Conservation (phyloP, 164 flowering plant species). For the Tinospora cordifolia region DNA sequence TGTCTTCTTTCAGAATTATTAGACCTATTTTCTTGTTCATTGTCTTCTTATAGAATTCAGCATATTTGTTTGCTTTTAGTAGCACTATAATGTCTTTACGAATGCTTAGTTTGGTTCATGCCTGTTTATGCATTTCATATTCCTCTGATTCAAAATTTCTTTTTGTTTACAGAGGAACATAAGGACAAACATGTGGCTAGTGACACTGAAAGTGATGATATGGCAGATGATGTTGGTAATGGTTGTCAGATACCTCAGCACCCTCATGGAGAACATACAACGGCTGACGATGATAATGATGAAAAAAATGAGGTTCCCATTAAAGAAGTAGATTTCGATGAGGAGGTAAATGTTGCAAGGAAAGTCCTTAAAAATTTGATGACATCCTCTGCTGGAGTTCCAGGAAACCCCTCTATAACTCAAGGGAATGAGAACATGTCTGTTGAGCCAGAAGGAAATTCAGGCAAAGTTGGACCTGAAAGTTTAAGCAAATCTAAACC, state of each 20-base stretch:
- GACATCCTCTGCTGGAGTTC: conserved; percentile 33
- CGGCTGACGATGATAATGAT: conserved; percentile 23
- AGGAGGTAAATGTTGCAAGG: conserved; percentile 60
- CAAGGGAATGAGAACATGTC: conserved; percentile 17
- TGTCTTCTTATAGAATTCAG: too few species aligned
- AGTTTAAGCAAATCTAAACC: conserved; percentile 24
- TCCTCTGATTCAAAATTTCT: not conserved
- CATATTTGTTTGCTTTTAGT: not conserved
- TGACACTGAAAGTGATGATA: conserved; percentile 43
- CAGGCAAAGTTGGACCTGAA: conserved; percentile 19
- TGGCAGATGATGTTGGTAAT: conserved; percentile 38
- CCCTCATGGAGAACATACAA: conserved; percentile 19
- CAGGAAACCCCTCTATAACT: conserved; percentile 20
- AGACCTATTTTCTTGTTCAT: too few species aligned
- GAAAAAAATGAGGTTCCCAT: conserved; percentile 23
- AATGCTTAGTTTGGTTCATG: not conserved
- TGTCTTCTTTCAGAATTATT: too few species aligned
- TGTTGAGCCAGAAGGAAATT: conserved; percentile 17
- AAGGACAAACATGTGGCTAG: conserved; percentile 24
- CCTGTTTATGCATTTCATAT: not conserved
- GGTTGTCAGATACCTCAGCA: conserved; percentile 15
- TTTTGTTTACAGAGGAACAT: conserved; percentile 31
- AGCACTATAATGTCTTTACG: not conserved
- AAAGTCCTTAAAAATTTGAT: conserved; percentile 69
- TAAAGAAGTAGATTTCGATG: conserved; percentile 44